Base-by-base conservation (phyloP, 2,329 filamentous ascomycete genomes). In the Blastomyces parvus region DNA sequence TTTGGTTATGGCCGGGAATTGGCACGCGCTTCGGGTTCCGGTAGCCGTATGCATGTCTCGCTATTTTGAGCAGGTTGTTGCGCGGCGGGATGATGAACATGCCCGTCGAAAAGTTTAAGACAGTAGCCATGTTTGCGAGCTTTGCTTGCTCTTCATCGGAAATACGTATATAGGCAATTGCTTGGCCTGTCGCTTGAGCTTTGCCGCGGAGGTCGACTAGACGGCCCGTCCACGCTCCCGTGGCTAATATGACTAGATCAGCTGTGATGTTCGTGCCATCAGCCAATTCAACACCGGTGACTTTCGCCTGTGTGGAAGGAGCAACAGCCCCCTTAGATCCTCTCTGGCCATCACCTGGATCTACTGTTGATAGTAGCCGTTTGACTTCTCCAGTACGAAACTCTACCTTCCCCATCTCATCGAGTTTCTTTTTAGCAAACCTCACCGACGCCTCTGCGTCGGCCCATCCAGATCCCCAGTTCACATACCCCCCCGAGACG, bases 221-320 rank as follows among this genome's bases (percentile, higher is more conserved):
- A 1, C 84, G 82, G 2, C 87, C 84, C 1, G 89, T 90, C 92
- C 93, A 97, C 4, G 93, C 91, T 19, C 93, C 93, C 0, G 91
- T 86, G 0, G 93, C 91, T 2, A 96, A 81, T 62, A 97, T 80
- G 42, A 89, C 87, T 8, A 96, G 80, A 64, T 90, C 88, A 1
- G 88, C 89, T 3, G 76, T 77, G 7, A 90, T 67, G 11, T 72
- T 77, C 7, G 74, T 74, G 1, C 80, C 81, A 65, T 83, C 76
- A 1, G 70, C 69, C 13, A 89, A 78, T 40, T 71, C 70, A 19
- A 86, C 80, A 22, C 86, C 86, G 2, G 70, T 74, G 61, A 73
- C 69, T 67, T 70, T 68, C 52, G 52, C 30, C 46, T 36, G 25
- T 19, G 38, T 25, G 9, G 25, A 19, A 5, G 22, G 14, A 17